These are phyloP conservation scores for Mrakia frigida DNA, from an alignment of 768 basidiomycete genomes.

Conservation along the genomic window DNA sequence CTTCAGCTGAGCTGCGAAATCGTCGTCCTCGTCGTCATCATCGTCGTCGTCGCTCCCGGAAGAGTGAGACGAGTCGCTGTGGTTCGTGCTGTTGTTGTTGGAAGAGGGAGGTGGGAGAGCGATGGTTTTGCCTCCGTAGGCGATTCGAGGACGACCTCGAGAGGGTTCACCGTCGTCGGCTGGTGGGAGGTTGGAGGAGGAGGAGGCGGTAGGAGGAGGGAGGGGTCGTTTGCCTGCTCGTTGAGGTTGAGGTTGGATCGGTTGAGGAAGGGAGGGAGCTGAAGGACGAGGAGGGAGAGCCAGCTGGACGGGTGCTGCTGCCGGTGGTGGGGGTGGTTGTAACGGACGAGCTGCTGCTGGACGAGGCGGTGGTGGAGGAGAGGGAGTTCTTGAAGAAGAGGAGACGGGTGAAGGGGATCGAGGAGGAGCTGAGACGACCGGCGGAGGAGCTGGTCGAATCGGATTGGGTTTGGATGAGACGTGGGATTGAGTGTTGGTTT, in stretches of 20 bases:
- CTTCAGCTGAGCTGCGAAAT: slow-evolving; percentile 23
- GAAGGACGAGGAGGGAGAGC: not conserved
- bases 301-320: not conserved
- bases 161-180: not conserved
- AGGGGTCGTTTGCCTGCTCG: not conserved
- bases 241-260: slow-evolving; percentile 1
- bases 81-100: not conserved
- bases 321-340: not conserved
- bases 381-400: not conserved
- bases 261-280: not conserved
- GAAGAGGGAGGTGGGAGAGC: not conserved
- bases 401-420: slow-evolving; percentile 2
- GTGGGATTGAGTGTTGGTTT: not conserved
- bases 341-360: not conserved
- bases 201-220: not conserved
- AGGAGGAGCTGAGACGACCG: not conserved
- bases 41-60: not conserved
- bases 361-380: not conserved
- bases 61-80: not conserved
- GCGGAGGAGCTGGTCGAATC: not conserved
- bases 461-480: not conserved
- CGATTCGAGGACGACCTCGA: not conserved
- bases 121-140: not conserved
- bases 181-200: not conserved
- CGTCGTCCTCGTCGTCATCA: slow-evolving; percentile 28